These are phyloP conservation scores for Trametes maxima DNA, from an alignment of 768 basidiomycete genomes.

Conservation along the genomic window DNA sequence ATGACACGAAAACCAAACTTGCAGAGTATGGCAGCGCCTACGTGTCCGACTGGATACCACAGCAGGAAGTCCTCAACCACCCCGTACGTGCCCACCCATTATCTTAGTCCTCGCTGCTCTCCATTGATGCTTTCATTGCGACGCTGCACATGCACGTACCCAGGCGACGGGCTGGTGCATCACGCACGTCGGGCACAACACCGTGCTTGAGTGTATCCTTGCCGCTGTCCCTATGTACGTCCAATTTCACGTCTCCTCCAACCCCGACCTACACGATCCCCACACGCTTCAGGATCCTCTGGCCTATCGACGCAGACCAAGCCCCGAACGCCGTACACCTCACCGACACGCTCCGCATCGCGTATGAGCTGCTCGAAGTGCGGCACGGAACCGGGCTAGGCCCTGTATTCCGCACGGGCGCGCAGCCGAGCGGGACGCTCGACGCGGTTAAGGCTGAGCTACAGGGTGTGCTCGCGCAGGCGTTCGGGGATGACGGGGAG, in stretches of 20 bases:
- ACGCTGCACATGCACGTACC: too few species aligned
- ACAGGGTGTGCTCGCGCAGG: constrained; percentile 20
- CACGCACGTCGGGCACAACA: constrained; percentile 16
- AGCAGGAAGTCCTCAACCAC: constrained; percentile 1
- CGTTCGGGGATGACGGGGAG: constrained; percentile 27
- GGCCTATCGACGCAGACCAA: constrained; percentile 32
- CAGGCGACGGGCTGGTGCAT: constrained; percentile 16
- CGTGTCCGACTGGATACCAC: constrained; percentile 3
- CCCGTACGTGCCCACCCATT: not conserved
- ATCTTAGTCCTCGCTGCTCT: not conserved
- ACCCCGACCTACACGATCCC: too few species aligned
- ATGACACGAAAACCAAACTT: not conserved
- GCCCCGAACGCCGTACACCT: constrained; percentile 26
- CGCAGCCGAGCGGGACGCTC: constrained; percentile 25
- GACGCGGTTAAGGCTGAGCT: constrained; percentile 28
- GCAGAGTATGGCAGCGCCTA: not conserved
- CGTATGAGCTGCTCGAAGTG: constrained; percentile 33
- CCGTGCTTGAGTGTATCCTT: constrained; percentile 11
- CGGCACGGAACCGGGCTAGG: constrained; percentile 22
- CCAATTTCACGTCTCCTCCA: too few species aligned
- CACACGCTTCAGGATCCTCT: constrained; percentile 1
- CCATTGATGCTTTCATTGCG: not conserved
- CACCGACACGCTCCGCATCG: constrained; percentile 27
- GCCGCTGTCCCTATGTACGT: constrained; percentile 10
- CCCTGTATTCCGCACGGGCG: constrained; percentile 6